These are phyloP conservation scores for Coprinellus micaceus DNA, from an alignment of 768 basidiomycete species.

Conservation along the genomic window DNA sequence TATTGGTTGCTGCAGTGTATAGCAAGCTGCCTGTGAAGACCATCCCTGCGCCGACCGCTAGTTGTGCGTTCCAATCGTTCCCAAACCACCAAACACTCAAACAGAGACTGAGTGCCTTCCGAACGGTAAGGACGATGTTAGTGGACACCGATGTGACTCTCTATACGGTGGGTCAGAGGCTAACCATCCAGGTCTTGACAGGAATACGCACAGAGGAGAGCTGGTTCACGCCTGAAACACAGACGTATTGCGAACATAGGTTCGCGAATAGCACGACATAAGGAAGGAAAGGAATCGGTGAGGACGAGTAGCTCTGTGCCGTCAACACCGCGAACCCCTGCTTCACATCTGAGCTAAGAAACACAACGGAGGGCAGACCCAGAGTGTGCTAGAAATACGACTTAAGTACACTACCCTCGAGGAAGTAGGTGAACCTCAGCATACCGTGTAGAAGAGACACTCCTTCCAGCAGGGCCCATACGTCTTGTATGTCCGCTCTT, in stretches of 20 bases:
- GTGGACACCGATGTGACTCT: constrained; percentile 78
- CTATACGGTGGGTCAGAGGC: constrained; percentile 27
- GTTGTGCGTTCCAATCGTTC: constrained; percentile 61
- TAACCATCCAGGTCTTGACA: constrained; percentile 2
- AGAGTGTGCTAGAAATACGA: constrained; percentile 57
- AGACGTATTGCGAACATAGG: constrained; percentile 71
- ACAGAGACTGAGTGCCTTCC: constrained; percentile 77
- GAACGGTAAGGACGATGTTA: constrained; percentile 72
- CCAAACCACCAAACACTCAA: constrained; percentile 86
- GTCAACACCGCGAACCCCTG: constrained; percentile 50
- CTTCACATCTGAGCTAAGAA: constrained; percentile 54
- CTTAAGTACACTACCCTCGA: background rate
- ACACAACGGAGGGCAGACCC: constrained; percentile 71
- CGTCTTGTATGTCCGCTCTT: constrained; percentile 69
- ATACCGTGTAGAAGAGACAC: constrained; percentile 79
- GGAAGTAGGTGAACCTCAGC: background rate
- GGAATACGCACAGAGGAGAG: constrained; percentile 62
- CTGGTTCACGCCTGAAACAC: constrained; percentile 78
- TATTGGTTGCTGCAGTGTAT: constrained; percentile 35
- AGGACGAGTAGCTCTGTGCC: constrained; percentile 23
- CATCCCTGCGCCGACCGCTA: constrained; percentile 66
- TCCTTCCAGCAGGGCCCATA: constrained; percentile 84
- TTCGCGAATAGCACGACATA: constrained; percentile 61
- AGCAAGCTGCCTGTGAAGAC: constrained; percentile 68
- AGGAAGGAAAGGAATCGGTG: constrained; percentile 33